Conservation (phyloP, 139 green algal genomes). For the Eudorina sp. region DNA sequence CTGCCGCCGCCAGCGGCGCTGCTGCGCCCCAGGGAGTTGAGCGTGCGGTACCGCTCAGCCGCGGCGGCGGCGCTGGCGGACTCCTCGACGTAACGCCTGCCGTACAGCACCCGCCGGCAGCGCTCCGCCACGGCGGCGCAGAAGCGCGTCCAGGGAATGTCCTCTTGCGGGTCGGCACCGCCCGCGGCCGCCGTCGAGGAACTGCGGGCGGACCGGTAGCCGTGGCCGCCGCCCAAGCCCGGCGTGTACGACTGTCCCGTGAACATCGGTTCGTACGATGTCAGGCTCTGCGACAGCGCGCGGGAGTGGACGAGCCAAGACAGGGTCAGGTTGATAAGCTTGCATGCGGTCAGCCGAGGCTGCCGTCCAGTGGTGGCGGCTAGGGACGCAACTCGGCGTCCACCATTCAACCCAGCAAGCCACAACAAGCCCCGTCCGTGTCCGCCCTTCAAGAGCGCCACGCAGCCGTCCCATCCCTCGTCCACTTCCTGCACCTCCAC, state of each 20-base stretch:
- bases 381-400: no score
- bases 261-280: slow-evolving; percentile 19
- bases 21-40: neutral
- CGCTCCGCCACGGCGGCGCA: neutral
- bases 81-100: neutral
- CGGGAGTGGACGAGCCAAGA: no score
- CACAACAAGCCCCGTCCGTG: no score
- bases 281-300: neutral
- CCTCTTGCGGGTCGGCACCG: neutral
- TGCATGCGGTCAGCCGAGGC: no score
- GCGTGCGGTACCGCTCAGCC: neutral
- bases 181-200: neutral
- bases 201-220: neutral
- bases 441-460: no score
- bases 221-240: neutral
- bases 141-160: slow-evolving; percentile 36
- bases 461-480: no score
- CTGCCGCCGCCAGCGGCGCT: neutral
- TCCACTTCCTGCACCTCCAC: no score
- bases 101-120: neutral
- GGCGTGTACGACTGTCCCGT: slow-evolving; percentile 36
- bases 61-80: neutral
- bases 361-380: no score
- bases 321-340: no score
- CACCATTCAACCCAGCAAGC: no score